Evolutionary conservation across 192 early-diverging fungal species (phyloP).

Genomic region (Umbelopsis isabellina): DNA sequence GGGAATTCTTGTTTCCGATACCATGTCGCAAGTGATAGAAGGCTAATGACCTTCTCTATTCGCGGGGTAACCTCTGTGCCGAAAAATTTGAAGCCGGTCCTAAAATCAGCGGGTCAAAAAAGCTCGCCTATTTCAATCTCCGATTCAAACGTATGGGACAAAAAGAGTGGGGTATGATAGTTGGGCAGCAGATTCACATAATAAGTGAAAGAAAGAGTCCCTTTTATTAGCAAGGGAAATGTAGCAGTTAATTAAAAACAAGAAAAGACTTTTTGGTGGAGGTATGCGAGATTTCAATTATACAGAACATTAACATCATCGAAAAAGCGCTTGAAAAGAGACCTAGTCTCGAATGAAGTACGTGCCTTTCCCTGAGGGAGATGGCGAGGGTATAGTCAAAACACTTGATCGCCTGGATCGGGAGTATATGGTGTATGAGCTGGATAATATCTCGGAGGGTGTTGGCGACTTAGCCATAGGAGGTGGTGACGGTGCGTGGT

Average conservation of each 20-base stretch:
- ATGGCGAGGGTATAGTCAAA: constrained; percentile 15
- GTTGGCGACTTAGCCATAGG: constrained; percentile 11
- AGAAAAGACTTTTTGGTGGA: not conserved
- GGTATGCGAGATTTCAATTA: constrained; percentile 6
- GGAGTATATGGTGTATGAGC: constrained; percentile 19
- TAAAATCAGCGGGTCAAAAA: no score
- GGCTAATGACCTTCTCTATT: no score
- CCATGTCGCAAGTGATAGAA: no score
- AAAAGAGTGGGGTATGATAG: no score
- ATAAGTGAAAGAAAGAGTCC: no score
- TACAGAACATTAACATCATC: not conserved
- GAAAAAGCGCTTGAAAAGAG: not conserved
- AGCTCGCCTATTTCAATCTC: no score
- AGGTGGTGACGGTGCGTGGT: constrained; percentile 17
- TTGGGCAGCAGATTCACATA: no score
- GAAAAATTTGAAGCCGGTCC: no score
- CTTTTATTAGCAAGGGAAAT: no score
- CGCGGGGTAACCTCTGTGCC: no score
- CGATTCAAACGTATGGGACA: no score
- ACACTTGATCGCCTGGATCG: constrained; percentile 14
- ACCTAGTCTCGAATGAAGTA: constrained; percentile 11
- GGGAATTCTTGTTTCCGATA: no score
- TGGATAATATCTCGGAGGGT: constrained; percentile 14
- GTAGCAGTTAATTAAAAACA: not conserved
- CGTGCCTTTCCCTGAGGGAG: not conserved